These are phyloP conservation scores for Tetraselmis chui DNA, from an alignment of 139 green algal species.

Conservation along the genomic window DNA sequence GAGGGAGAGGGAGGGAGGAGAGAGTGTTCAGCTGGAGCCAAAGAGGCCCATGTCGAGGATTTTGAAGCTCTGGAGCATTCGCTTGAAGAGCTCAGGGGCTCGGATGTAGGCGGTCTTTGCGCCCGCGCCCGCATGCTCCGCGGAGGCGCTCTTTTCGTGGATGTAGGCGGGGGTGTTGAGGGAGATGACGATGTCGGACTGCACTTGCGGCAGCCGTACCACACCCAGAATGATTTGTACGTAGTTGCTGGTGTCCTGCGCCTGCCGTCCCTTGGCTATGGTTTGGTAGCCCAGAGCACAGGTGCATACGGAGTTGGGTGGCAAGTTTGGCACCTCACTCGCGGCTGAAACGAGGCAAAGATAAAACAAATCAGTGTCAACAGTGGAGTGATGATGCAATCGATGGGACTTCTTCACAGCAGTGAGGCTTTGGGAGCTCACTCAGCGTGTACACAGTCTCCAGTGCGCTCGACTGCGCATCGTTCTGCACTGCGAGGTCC, in stretches of 20 bases:
- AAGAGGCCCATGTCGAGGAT: conserved; percentile 51
- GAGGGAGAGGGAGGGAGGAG: too few relatives aligned
- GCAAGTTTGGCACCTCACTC: conserved; percentile 1
- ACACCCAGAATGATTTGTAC: conserved; percentile 32
- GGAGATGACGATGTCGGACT: conserved; percentile 43
- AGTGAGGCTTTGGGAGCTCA: too few relatives aligned
- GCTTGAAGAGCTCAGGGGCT: conserved; percentile 25
- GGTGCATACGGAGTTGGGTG: not conserved
- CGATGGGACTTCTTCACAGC: too few relatives aligned
- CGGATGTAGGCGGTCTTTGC: conserved; percentile 19
- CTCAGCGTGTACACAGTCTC: conserved; percentile 11
- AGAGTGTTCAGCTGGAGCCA: conserved; percentile 23
- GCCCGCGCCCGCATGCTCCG: conserved; percentile 33
- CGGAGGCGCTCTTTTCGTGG: conserved; percentile 29
- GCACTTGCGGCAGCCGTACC: conserved; percentile 40
- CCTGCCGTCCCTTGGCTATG: conserved; percentile 22
- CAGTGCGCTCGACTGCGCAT: conserved; percentile 24
- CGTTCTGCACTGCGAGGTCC: conserved; percentile 40
- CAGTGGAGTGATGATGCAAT: too few relatives aligned
- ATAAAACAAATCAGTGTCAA: too few relatives aligned
- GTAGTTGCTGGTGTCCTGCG: conserved; percentile 12
- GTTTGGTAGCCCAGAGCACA: not conserved
- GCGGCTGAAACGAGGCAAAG: too few relatives aligned
- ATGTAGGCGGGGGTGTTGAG: conserved; percentile 53
- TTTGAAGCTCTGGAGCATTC: conserved; percentile 30